Conservation (phyloP, 495 filamentous ascomycete genomes). For the Hypoxylon intermedium region DNA sequence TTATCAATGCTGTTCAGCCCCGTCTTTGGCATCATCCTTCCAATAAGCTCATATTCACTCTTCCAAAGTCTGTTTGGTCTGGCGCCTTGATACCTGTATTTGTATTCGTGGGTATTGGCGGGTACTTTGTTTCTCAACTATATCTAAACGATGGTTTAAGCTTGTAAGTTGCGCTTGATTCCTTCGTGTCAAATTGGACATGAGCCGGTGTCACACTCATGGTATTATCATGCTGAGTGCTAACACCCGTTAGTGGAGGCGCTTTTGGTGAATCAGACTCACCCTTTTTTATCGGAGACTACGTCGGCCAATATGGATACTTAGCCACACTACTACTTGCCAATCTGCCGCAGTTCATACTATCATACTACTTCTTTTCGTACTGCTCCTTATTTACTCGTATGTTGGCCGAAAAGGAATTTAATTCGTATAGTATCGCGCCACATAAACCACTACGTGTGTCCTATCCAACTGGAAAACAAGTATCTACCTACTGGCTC, state of each 20-base stretch:
- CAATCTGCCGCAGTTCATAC: conserved; percentile 27
- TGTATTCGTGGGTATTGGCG: no score
- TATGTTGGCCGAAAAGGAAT: conserved; percentile 23
- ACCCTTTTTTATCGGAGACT: background rate
- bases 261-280: conserved; percentile 1
- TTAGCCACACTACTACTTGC: conserved; percentile 1
- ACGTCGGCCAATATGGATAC: background rate
- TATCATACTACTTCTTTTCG: conserved; percentile 25
- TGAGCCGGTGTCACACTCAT: no score
- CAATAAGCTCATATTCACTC: no score
- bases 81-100: no score
- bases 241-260: background rate
- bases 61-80: no score
- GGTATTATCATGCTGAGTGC: no score
- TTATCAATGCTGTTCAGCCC: no score
- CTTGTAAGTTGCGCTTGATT: conserved; percentile 13
- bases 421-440: conserved; percentile 13
- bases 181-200: no score
- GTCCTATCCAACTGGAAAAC: background rate
- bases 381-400: conserved; percentile 24
- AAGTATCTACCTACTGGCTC: background rate
- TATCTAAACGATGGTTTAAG: background rate
- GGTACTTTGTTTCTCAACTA: no score
- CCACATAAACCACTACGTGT: conserved; percentile 22
- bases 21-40: no score